These are phyloP conservation scores for Cordyceps cicadae DNA, from an alignment of 2,329 filamentous ascomycete genomes.

Conservation along the genomic window DNA sequence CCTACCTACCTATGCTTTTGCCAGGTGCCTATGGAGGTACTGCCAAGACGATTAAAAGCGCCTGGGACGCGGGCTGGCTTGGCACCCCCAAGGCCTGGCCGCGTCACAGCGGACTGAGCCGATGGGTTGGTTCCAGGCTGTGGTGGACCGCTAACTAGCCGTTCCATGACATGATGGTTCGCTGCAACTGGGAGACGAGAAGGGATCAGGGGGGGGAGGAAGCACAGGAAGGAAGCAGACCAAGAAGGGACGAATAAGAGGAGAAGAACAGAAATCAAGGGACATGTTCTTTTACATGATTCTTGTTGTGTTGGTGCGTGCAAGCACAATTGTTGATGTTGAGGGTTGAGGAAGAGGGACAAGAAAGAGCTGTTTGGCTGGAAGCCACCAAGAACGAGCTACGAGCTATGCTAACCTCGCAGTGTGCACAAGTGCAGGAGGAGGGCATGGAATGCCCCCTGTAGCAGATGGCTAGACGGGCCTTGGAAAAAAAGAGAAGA, in stretches of 20 bases:
- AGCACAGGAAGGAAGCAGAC: not conserved
- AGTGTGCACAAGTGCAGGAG: not conserved
- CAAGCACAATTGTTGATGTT: not conserved
- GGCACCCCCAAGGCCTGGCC: not conserved
- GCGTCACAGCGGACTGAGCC: not conserved
- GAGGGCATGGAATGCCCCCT: not conserved
- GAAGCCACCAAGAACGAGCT: not conserved
- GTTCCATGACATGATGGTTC: not conserved
- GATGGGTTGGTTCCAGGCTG: not conserved
- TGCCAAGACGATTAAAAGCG: not conserved
- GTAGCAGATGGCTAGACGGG: no score
- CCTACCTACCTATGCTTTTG: no score
- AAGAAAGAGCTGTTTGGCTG: not conserved
- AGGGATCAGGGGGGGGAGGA: no score
- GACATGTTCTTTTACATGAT: not conserved
- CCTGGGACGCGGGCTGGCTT: not conserved
- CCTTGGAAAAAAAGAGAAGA: no score
- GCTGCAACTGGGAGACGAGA: not conserved
- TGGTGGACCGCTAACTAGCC: not conserved
- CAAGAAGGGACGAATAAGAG: not conserved
- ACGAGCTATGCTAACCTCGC: no score
- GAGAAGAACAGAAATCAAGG: not conserved
- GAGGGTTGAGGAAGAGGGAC: not conserved
- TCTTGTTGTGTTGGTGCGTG: not conserved
- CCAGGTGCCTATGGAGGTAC: no score